Percentiles rank a stretch among this genome's conserved stretches.
Evolutionary conservation across 2,329 filamentous ascomycete species (phyloP).

Genomic region (Alternaria burnsii): DNA sequence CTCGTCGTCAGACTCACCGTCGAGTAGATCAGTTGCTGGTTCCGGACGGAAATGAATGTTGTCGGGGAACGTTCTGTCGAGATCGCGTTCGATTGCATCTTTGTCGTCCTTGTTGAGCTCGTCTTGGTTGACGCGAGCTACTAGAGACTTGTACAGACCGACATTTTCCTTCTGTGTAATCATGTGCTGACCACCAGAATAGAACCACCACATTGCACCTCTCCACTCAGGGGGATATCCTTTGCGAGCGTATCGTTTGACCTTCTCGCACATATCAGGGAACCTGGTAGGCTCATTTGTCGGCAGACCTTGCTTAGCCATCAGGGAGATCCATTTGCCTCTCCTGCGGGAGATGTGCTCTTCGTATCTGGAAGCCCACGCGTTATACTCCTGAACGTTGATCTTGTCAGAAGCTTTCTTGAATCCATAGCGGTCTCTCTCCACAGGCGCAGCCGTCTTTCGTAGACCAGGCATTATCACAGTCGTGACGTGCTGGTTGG

Average conservation of each 20-base stretch:
- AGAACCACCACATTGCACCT: constrained; percentile 97
- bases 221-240: constrained; percentile 93
- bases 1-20: constrained; percentile 60
- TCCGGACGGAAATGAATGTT: constrained; percentile 86
- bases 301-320: constrained; percentile 78
- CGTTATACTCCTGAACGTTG: constrained; percentile 78
- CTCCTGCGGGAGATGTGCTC: constrained; percentile 77
- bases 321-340: constrained; percentile 81
- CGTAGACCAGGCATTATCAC: constrained; percentile 24
- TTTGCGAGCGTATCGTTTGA: constrained; percentile 90
- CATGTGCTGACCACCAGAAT: constrained; percentile 84
- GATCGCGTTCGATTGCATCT: constrained; percentile 91
- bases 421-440: constrained; percentile 88
- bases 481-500: constrained; percentile 8
- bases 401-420: constrained; percentile 86
- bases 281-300: constrained; percentile 78
- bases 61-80: constrained; percentile 94
- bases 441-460: constrained; percentile 39
- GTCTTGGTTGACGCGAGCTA: constrained; percentile 70
- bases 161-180: constrained; percentile 71
- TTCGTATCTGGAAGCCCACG: constrained; percentile 79
- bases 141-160: constrained; percentile 77
- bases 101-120: constrained; percentile 74
- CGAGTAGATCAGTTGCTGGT: constrained; percentile 42
- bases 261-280: constrained; percentile 79